Base-by-base conservation (phyloP, 176 grass and related monocot genomes). In the Oryza glaberrima region DNA sequence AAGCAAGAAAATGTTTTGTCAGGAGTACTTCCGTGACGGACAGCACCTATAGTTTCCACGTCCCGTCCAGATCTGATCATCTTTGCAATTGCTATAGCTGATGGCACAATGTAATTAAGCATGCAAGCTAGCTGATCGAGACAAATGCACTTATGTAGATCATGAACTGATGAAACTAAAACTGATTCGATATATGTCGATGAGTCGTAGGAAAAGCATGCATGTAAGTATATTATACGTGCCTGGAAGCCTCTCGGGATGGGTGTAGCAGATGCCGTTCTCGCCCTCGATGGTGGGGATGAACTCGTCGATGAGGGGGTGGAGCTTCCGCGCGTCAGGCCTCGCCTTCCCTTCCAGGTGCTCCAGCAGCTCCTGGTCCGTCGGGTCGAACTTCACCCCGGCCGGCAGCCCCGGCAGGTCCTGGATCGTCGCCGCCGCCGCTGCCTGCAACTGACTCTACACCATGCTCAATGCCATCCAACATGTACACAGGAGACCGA, bases 261-360 rank as follows among this genome's bases (percentile, higher is more conserved):
- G 97, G 35, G 97, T 99, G 86, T 96, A 99, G 86, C 97, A 99
- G 81, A 99, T 99, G 69, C 97, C 97, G 75, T 99, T 92, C 88
- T 99, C 97, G 36, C 97, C 97, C 67, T 99, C 91, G 22, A 99
- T 99, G 15, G 94, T 95, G 60, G 97, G 97, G 22, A 99, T 99
- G 88, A 99, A 99, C 86, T 99, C 94, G 71, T 99, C 94, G 73
- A 96, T 86, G 86, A 99, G 97, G 5, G 94, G 97, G 76, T 99
- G 93, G 49, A 91, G 91, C 26, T 89, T 92, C 3, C 84, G 90
- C 2, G 84, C 88, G 38, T 99, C 97, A 15, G 90, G 90, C 79
- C 84, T 90, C 4, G 97, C 91, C 84, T 99, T 99, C 48, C 94
- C 94, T 15, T 99, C 92, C 86, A 99, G 91, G 76, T 99, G 97